Percentiles rank a stretch among this genome's conserved stretches.
Evolutionary conservation across 768 basidiomycete species (phyloP).

Genomic region (Sistotremastrum suecicum): DNA sequence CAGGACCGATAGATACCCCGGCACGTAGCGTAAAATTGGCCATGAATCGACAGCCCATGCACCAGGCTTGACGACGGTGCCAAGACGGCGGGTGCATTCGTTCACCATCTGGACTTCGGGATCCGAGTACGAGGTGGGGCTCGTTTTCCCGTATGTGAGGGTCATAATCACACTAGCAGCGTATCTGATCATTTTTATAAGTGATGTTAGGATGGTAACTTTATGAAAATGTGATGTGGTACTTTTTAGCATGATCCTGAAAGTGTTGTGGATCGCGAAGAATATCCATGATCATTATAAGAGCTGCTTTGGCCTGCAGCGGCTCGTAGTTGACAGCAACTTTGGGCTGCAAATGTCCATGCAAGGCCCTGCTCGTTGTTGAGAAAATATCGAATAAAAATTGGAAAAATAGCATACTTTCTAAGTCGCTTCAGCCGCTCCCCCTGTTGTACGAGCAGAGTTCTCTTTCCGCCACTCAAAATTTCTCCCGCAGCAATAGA

Average conservation of each 20-base stretch:
- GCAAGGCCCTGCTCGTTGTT: conserved; percentile 29
- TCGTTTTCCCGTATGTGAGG: conserved; percentile 26
- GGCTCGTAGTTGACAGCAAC: conserved; percentile 33
- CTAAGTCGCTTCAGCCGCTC: conserved; percentile 49
- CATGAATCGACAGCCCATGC: conserved; percentile 20
- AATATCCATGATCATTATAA: conserved; percentile 21
- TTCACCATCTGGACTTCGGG: conserved; percentile 21
- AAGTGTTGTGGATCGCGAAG: conserved; percentile 17
- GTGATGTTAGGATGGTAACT: too few species aligned
- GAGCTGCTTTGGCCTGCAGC: conserved; percentile 30
- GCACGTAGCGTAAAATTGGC: conserved; percentile 28
- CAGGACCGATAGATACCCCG: conserved; percentile 47
- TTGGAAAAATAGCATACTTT: conserved; percentile 20
- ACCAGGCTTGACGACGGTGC: conserved; percentile 23
- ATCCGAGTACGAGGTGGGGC: conserved; percentile 23
- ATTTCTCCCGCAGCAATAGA: conserved; percentile 47
- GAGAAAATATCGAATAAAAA: too few species aligned
- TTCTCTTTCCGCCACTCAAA: conserved; percentile 42
- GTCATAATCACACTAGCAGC: conserved; percentile 25
- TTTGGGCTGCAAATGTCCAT: conserved; percentile 44
- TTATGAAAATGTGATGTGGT: not conserved
- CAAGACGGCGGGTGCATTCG: conserved; percentile 21
- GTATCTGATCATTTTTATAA: conserved; percentile 10
- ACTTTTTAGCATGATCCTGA: conserved; percentile 21
- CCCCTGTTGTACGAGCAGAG: conserved; percentile 40